Conservation (phyloP, 2,329 filamentous ascomycete species). For the Fusarium mundagurra region DNA sequence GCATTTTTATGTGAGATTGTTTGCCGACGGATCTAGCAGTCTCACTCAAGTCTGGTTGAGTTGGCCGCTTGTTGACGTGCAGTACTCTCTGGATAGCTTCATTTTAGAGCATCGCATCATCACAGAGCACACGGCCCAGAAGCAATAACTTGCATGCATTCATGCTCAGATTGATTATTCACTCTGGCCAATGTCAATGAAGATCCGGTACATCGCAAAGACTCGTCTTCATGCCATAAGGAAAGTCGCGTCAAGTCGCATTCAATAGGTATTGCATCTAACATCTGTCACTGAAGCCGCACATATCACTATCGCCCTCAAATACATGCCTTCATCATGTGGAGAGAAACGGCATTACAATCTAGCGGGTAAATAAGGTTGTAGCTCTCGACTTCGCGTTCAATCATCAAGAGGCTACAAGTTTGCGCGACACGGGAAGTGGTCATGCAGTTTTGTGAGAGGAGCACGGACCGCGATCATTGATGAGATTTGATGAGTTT, state of each 20-base stretch:
- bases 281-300: no score
- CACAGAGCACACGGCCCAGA: rapidly evolving
- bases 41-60: rapidly evolving
- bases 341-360: rapidly evolving
- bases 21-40: rapidly evolving
- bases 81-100: not conserved
- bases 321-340: rapidly evolving
- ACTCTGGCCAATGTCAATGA: rapidly evolving
- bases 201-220: rapidly evolving
- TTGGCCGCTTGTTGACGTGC: rapidly evolving
- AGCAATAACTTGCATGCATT: rapidly evolving
- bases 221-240: rapidly evolving
- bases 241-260: rapidly evolving
- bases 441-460: not conserved
- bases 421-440: not conserved
- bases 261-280: rapidly evolving
- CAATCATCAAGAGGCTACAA: rapidly evolving
- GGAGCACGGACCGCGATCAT: rapidly evolving
- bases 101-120: rapidly evolving
- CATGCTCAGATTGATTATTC: rapidly evolving
- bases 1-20: not conserved
- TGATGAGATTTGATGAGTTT: not conserved
- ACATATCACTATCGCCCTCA: rapidly evolving
- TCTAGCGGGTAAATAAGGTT: not conserved
- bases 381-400: rapidly evolving